These are phyloP conservation scores for Neofusicoccum kwambonambiense DNA, from an alignment of 2,329 filamentous ascomycete genomes.

Conservation along the genomic window DNA sequence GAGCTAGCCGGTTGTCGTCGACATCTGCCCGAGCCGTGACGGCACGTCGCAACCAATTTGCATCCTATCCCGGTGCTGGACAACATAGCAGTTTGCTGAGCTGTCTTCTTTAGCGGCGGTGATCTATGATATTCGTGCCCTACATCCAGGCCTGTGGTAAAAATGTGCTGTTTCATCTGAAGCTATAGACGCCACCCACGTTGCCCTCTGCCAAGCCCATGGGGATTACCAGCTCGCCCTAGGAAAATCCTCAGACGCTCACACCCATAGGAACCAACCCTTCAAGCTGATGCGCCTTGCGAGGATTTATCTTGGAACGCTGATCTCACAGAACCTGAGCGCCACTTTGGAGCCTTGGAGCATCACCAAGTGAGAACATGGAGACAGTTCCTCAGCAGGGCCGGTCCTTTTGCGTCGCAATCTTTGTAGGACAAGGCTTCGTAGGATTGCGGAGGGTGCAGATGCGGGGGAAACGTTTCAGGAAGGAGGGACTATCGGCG, in stretches of 20 bases:
- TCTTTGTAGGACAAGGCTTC: too few species aligned
- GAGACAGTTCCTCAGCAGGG: too few species aligned
- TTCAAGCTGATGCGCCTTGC: too few species aligned
- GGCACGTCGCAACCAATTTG: neutral
- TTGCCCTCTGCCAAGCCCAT: neutral
- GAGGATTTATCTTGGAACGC: too few species aligned
- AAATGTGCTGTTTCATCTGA: neutral
- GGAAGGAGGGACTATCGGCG: neutral
- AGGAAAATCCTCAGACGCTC: neutral
- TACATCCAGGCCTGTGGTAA: neutral
- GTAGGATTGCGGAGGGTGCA: neutral
- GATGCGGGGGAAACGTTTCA: constrained; percentile 1
- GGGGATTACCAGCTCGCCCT: neutral
- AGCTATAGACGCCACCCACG: neutral
- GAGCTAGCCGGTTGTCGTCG: neutral
- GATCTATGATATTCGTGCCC: neutral
- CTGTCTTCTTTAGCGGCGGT: neutral
- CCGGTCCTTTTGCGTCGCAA: too few species aligned
- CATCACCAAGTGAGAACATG: too few species aligned
- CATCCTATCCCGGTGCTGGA: neutral
- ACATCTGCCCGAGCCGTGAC: neutral
- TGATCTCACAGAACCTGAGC: too few species aligned
- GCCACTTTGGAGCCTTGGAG: too few species aligned
- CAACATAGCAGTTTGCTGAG: neutral
- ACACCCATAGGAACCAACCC: too few species aligned